phyloP scores from a whole-genome alignment of 345 rosid species.

The Salix exigua region DNA sequence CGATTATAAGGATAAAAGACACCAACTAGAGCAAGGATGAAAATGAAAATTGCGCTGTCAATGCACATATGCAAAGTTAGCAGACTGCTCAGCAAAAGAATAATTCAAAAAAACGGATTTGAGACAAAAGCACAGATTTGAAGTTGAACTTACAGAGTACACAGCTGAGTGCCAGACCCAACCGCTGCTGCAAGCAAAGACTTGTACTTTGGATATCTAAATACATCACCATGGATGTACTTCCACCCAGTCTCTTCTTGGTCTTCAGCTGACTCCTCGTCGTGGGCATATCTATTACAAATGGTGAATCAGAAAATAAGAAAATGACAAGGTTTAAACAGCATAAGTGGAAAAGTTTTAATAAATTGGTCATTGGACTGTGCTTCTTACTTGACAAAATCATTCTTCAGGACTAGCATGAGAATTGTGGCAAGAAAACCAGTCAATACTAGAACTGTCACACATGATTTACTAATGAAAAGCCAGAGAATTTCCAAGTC shows the following conservation, averaged over 20 bases:
- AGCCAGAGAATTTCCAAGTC: slow-evolving; percentile 35
- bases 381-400: slow-evolving; percentile 25
- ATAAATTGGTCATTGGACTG: neutral
- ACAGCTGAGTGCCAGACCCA: slow-evolving; percentile 31
- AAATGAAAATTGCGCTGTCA: slow-evolving; percentile 66
- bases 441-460: slow-evolving; percentile 28
- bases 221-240: slow-evolving; percentile 33
- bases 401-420: slow-evolving; percentile 32
- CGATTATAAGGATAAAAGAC: slow-evolving; percentile 91
- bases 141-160: slow-evolving; percentile 20
- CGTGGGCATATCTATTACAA: slow-evolving; percentile 22
- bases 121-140: neutral
- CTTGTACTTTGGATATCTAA: slow-evolving; percentile 29
- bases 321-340: neutral
- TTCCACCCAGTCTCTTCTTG: slow-evolving; percentile 39
- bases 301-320: neutral
- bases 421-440: slow-evolving; percentile 35
- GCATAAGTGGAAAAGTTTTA: neutral
- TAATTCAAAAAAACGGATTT: neutral
- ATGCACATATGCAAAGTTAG: neutral
- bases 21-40: slow-evolving; percentile 81
- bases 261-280: slow-evolving; percentile 29
- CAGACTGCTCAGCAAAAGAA: neutral
- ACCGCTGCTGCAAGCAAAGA: slow-evolving; percentile 30
- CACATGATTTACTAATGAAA: slow-evolving; percentile 26